Evolutionary conservation across 1,284 basidiomycete species (phyloP), one percentile per base, ranked within the genome.

Genomic region (Sporisorium sorghi): DNA sequence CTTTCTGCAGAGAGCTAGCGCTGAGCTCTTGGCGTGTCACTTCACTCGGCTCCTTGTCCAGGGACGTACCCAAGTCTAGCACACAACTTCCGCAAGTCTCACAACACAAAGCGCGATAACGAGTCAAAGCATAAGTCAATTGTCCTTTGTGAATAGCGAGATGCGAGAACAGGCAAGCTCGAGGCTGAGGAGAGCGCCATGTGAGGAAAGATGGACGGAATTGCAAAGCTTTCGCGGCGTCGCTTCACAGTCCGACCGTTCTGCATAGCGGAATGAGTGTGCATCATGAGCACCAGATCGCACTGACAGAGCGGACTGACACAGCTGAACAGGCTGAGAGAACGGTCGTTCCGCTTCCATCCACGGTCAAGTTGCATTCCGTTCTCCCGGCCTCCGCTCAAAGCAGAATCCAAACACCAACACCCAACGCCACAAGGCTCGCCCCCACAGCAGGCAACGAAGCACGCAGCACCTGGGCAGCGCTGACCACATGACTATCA

Each of bases 401-500:
- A 24, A 73, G 66, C 35, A 73, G 23, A 5, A 73, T 33, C 47
- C 57, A 73, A 9, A 64, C 48, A 12, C 60, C 70, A 33, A 57
- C 61, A 30, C 51, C 70, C 3, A 68, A 15, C 15, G 70, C 71
- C 32, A 69, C 14, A 15, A 69, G 19, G 37, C 71, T 56, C 12
- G 61, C 71, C 30, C 42, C 32, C 0, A 52, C 47, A 17, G 61
- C 66, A 5, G 57, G 53, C 14, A 64, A 23, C n/a, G 65, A 48
- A 1, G 67, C 53, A 6, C 40, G 44, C 24, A 67, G 53, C 40
- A 66, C 42, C 52, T 47, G 40, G 19, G 50, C 72, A n/a, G 64
- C 58, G 15, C 59, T 70, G 28, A 70, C 67, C 12, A 76, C 42
- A 32, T 73, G 67, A 17, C 40, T 61, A 30, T 76, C 73, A 42